Conservation (phyloP, 2,329 filamentous ascomycete species). For the Diaporthe sp. region DNA sequence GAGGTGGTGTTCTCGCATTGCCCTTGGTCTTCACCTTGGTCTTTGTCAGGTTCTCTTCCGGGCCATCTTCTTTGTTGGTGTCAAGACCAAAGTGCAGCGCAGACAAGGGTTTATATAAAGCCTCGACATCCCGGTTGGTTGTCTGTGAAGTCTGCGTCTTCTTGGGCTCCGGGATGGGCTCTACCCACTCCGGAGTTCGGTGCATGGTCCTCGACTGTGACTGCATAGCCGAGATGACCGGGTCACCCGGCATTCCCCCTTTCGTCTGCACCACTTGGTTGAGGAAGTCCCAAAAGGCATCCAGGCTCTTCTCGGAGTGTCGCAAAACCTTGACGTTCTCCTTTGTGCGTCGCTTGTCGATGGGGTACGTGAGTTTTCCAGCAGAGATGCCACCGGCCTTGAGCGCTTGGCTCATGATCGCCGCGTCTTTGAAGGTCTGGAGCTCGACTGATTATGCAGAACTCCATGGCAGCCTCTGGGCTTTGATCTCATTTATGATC, state of each 20-base stretch:
- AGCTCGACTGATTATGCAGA: too few relatives aligned
- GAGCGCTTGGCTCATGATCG: slow-evolving; percentile 9
- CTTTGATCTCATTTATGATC: slow-evolving; percentile 46
- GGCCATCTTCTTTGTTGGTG: background rate
- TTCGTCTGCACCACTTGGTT: slow-evolving; percentile 45
- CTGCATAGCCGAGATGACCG: slow-evolving; percentile 48
- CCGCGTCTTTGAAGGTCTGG: background rate
- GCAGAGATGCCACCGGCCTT: slow-evolving; percentile 50
- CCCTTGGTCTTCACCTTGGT: slow-evolving; percentile 42
- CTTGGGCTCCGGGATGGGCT: slow-evolving; percentile 45
- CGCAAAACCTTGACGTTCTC: slow-evolving; percentile 59
- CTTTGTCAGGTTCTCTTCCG: slow-evolving; percentile 9
- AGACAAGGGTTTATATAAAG: slow-evolving; percentile 43
- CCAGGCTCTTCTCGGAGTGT: slow-evolving; percentile 60
- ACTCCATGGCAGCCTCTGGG: background rate
- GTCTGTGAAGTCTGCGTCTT: background rate
- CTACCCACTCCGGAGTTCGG: slow-evolving; percentile 63
- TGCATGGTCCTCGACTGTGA: slow-evolving; percentile 53
- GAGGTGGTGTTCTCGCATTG: background rate
- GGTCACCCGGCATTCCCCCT: slow-evolving; percentile 43
- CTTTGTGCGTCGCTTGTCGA: slow-evolving; percentile 58
- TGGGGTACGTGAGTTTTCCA: slow-evolving; percentile 57
- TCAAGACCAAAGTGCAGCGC: slow-evolving; percentile 41
- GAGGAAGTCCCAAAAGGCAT: slow-evolving; percentile 58
- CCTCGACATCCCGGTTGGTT: background rate